phyloP scores from a whole-genome alignment of 78 protist genomes.

The Dictyostelium brefeldianum region DNA sequence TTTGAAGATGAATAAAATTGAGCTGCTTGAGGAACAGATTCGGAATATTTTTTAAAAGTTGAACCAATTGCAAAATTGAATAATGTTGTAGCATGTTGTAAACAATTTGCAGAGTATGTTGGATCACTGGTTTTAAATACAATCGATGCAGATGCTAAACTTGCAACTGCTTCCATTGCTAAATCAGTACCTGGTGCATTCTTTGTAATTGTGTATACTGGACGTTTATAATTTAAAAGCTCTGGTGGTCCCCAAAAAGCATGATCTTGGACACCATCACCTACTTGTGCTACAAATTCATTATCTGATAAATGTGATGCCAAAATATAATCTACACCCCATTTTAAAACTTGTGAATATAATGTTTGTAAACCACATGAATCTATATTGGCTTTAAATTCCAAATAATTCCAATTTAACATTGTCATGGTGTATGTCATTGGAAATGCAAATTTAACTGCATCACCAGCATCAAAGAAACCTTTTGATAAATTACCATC shows the following conservation, averaged over 20 bases:
- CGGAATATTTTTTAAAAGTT: neutral
- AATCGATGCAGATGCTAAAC: constrained; percentile 18
- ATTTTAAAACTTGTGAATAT: constrained; percentile 23
- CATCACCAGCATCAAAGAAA: constrained; percentile 63
- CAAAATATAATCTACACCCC: constrained; percentile 37
- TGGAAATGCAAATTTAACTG: constrained; percentile 44
- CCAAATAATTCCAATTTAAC: constrained; percentile 30
- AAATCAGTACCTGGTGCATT: constrained; percentile 50
- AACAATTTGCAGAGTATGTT: constrained; percentile 2
- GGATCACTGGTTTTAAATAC: neutral
- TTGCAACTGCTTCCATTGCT: constrained; percentile 52
- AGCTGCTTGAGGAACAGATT: neutral
- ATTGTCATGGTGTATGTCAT: constrained; percentile 27
- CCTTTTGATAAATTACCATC: constrained; percentile 46
- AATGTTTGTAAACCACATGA: constrained; percentile 10
- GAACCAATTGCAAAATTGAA: neutral
- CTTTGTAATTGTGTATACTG: neutral
- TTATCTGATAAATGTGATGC: neutral
- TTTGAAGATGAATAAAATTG: constrained; percentile 10
- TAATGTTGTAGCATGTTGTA: constrained; percentile 17
- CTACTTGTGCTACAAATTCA: constrained; percentile 21
- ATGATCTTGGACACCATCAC: constrained; percentile 10
- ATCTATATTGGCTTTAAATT: constrained; percentile 1
- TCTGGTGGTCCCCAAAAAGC: constrained; percentile 14
- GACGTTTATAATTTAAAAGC: neutral